A percentile compares a stretch with the other conserved stretches of the same genome.
phyloP scores from a whole-genome alignment of 495 filamentous ascomycete genomes.

The Aspergillus mulundensis region DNA sequence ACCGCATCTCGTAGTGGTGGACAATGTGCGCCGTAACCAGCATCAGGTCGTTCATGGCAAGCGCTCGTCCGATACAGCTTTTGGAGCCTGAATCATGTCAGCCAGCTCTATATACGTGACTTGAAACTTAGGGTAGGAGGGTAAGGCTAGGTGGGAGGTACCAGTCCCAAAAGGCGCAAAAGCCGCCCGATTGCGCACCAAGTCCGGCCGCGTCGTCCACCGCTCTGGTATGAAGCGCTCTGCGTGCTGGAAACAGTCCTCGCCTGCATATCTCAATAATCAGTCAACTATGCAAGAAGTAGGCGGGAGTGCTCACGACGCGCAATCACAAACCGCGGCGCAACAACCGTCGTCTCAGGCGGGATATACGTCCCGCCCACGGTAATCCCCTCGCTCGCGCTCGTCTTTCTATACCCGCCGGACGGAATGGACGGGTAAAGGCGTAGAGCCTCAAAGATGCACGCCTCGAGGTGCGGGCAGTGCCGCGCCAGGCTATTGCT shows the following conservation, averaged over 20 bases:
- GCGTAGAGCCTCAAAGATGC: too few species aligned
- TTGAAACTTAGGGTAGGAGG: too few species aligned
- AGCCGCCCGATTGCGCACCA: slow-evolving; percentile 44
- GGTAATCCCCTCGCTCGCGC: slow-evolving; percentile 18
- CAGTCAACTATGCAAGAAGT: too few species aligned
- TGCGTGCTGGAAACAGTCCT: slow-evolving; percentile 29
- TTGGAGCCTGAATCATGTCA: slow-evolving; percentile 7
- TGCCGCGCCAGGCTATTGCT: too few species aligned
- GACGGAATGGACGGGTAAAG: too few species aligned
- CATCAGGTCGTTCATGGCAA: slow-evolving; percentile 49
- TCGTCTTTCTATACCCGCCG: slow-evolving; percentile 20
- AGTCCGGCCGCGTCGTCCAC: slow-evolving; percentile 44
- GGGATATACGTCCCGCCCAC: slow-evolving; percentile 25
- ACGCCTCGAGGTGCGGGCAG: too few species aligned
- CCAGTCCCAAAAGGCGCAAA: slow-evolving; percentile 52
- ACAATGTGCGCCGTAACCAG: slow-evolving; percentile 40
- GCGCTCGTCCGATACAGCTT: slow-evolving; percentile 46
- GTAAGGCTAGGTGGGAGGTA: too few species aligned
- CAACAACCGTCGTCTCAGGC: slow-evolving; percentile 22
- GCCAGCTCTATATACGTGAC: too few species aligned
- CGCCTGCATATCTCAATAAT: too few species aligned
- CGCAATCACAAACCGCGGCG: slow-evolving; percentile 36
- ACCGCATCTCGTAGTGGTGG: slow-evolving; percentile 36
- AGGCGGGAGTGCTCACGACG: slow-evolving; percentile 29
- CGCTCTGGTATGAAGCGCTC: slow-evolving; percentile 52